Conservation (phyloP, 495 filamentous ascomycete species). For the Massariosphaeria phaeospora region DNA sequence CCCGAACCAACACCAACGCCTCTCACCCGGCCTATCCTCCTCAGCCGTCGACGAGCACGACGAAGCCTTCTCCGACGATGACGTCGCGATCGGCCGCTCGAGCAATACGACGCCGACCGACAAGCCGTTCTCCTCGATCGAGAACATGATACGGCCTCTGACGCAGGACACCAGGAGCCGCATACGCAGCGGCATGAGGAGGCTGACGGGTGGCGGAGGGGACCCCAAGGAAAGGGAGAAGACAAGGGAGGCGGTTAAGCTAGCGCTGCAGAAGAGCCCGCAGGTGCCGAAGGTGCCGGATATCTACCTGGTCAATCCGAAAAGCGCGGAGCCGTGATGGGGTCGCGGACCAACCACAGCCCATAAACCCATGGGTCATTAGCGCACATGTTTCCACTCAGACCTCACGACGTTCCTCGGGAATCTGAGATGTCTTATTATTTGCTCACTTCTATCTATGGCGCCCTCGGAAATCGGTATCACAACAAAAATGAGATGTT, state of each 20-base stretch:
- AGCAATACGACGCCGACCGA: conserved; percentile 3
- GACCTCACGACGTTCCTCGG: no score
- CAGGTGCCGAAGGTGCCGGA: conserved; percentile 42
- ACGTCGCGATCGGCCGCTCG: conserved; percentile 21
- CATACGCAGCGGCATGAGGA: conserved; percentile 33
- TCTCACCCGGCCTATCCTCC: conserved; percentile 23
- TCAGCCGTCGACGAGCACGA: conserved; percentile 34
- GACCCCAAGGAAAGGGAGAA: conserved; percentile 33
- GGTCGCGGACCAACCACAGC: no score
- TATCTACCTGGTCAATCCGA: conserved; percentile 37
- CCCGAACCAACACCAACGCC: conserved; percentile 25
- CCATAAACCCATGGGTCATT: no score
- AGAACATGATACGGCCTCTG: conserved; percentile 32
- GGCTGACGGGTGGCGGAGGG: conserved; percentile 35
- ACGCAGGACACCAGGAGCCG: conserved; percentile 30
- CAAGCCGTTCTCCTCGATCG: conserved; percentile 23
- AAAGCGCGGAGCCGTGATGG: conserved; percentile 32
- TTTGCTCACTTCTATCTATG: no score
- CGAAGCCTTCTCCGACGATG: conserved; percentile 42
- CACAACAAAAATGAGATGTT: no score
- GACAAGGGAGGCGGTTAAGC: conserved; percentile 32
- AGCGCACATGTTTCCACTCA: no score
- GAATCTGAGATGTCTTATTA: no score
- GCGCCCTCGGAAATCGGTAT: no score
- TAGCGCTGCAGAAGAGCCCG: conserved; percentile 36